Evolutionary conservation across 2,329 filamentous ascomycete genomes (phyloP).

Genomic region (Rutstroemia sp.): DNA sequence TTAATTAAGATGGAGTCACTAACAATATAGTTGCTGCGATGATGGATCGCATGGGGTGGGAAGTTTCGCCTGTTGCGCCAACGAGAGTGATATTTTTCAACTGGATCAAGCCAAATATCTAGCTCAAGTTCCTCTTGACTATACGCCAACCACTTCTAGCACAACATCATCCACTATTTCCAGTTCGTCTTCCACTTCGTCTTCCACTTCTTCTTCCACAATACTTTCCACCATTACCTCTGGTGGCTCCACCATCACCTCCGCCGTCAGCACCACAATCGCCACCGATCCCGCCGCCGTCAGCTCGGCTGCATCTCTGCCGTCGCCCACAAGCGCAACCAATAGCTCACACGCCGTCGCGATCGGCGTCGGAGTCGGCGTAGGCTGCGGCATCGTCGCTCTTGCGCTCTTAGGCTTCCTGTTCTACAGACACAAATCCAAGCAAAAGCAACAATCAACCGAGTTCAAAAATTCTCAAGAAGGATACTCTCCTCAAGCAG

Average conservation of each 20-base stretch:
- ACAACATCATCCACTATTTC: not conserved
- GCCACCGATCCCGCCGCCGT: not conserved
- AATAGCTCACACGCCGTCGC: slow-evolving; percentile 6
- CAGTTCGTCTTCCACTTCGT: not conserved
- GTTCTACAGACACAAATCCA: not conserved
- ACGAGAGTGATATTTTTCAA: not conserved
- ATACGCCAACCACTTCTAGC: not conserved
- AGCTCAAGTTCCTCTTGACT: slow-evolving; percentile 1
- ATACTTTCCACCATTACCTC: not conserved
- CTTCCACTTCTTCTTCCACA: not conserved
- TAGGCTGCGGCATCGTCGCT: slow-evolving; percentile 10
- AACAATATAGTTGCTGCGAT: slow-evolving; percentile 3
- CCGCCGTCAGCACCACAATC: not conserved
- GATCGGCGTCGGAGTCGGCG: slow-evolving; percentile 16
- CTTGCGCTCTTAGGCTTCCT: slow-evolving; percentile 11
- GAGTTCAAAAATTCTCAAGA: not conserved
- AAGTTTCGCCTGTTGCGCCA: slow-evolving; percentile 6
- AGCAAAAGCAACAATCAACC: not conserved
- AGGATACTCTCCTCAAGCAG: not conserved
- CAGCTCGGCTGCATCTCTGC: slow-evolving; percentile 3
- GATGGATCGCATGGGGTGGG: not conserved
- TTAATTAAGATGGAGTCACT: not conserved
- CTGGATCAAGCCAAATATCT: not conserved
- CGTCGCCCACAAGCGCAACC: slow-evolving; percentile 1
- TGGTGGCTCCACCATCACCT: no score